A percentile compares a stretch with the other conserved stretches of the same genome.
Evolutionary conservation across 306 rosid species (phyloP).

Genomic region (Rosa persica): DNA sequence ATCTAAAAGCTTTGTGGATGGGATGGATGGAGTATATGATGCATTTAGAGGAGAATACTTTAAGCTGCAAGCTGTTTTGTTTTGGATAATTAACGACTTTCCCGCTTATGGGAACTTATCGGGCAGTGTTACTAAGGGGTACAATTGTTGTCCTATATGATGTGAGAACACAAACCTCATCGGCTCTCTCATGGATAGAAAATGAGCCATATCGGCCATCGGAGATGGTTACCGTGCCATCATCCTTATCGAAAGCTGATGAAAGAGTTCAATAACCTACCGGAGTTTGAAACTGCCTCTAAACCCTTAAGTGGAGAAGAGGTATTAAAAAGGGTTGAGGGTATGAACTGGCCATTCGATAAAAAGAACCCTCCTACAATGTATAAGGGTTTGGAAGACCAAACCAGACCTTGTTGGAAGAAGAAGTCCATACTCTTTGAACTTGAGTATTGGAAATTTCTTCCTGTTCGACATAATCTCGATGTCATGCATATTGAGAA

Average conservation of each 20-base stretch:
- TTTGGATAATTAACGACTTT: too few species aligned
- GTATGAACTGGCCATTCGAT: not conserved
- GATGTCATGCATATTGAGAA: too few species aligned
- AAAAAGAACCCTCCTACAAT: not conserved
- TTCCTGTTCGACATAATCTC: not conserved
- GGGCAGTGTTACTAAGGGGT: too few species aligned
- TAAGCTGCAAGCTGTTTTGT: too few species aligned
- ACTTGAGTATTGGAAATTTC: not conserved
- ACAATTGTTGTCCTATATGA: too few species aligned
- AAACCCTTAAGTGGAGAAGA: not conserved
- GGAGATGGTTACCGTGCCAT: not conserved
- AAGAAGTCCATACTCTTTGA: conserved; percentile 9
- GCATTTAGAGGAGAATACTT: too few species aligned
- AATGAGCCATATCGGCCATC: not conserved
- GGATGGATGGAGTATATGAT: too few species aligned
- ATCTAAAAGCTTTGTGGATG: not conserved
- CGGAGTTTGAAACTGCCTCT: not conserved
- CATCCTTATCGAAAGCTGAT: not conserved
- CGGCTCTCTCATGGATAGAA: not conserved
- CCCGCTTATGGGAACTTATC: too few species aligned
- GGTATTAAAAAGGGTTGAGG: not conserved
- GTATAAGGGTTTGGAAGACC: not conserved
- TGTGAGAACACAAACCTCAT: not conserved
- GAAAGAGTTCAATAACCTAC: not conserved
- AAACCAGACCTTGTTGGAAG: not conserved